Evolutionary conservation across 2,329 filamentous ascomycete genomes (phyloP).

Genomic region (Decorospora gaudefroyi): DNA sequence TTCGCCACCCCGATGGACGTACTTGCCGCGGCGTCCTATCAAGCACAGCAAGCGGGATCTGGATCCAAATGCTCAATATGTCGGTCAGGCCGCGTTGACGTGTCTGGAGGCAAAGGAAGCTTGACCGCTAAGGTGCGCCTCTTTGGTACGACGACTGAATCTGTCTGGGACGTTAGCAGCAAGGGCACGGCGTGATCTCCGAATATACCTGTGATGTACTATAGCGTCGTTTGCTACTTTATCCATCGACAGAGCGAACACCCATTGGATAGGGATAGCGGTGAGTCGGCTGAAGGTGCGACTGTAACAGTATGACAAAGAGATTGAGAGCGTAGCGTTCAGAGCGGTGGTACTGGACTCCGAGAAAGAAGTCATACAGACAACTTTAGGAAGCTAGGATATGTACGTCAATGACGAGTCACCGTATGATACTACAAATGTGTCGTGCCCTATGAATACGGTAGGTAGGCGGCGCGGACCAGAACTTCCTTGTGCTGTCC

Average conservation of each 20-base stretch:
- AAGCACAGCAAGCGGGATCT: background rate
- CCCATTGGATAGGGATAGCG: conserved; percentile 14
- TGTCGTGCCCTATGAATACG: conserved; percentile 1
- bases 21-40: conserved; percentile 5
- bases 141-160: conserved; percentile 8
- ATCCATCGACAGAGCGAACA: background rate
- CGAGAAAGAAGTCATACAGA: conserved; percentile 4
- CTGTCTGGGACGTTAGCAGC: conserved; percentile 4
- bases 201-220: conserved; percentile 1
- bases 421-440: background rate
- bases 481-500: background rate
- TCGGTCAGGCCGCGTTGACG: conserved; percentile 17
- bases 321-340: conserved; percentile 4
- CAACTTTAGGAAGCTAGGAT: background rate
- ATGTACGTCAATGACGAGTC: background rate
- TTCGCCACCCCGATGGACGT: conserved; percentile 9
- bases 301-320: conserved; percentile 23
- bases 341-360: conserved; percentile 7
- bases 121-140: conserved; percentile 12
- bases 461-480: background rate
- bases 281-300: conserved; percentile 16
- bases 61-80: conserved; percentile 2
- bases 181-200: conserved; percentile 11
- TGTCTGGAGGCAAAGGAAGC: conserved; percentile 3
- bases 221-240: conserved; percentile 13